A percentile compares a stretch with the other conserved stretches of the same genome.
phyloP scores from a whole-genome alignment of 2,329 filamentous ascomycete species.

The Colletotrichum sp. region DNA sequence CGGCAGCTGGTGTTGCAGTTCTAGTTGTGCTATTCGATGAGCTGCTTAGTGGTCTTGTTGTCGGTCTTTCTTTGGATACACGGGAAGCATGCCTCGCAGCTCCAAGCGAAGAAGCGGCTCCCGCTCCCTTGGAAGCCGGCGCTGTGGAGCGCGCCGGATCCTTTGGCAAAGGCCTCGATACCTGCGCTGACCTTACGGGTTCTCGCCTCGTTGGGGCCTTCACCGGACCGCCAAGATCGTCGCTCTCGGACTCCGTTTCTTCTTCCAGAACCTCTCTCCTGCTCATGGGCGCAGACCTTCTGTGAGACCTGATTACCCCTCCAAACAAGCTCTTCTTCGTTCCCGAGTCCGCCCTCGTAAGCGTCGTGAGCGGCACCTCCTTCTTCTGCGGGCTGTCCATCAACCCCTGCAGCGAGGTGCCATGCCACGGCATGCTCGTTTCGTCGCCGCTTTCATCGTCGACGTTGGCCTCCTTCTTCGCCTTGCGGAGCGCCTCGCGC shows the following conservation, averaged over 20 bases:
- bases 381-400: slow-evolving; percentile 47
- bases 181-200: background rate
- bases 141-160: background rate
- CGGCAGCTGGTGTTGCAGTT: background rate
- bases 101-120: background rate
- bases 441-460: slow-evolving; percentile 35
- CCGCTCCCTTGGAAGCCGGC: background rate
- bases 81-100: background rate
- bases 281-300: slow-evolving; percentile 16
- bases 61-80: background rate
- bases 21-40: slow-evolving; percentile 33
- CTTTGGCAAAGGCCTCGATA: background rate
- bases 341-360: slow-evolving; percentile 26
- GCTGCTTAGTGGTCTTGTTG: background rate
- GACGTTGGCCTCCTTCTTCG: slow-evolving; percentile 19
- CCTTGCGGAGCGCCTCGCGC: slow-evolving; percentile 30
- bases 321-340: slow-evolving; percentile 32
- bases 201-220: background rate
- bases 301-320: background rate
- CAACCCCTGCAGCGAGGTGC: slow-evolving; percentile 43
- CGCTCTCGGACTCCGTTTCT: slow-evolving; percentile 10
- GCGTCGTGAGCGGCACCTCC: slow-evolving; percentile 25
- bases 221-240: background rate
- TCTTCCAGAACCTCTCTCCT: background rate
- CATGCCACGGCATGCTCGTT: slow-evolving; percentile 28